Base-by-base conservation (phyloP, 2,329 filamentous ascomycete genomes). In the Harringtonia aguacate region DNA sequence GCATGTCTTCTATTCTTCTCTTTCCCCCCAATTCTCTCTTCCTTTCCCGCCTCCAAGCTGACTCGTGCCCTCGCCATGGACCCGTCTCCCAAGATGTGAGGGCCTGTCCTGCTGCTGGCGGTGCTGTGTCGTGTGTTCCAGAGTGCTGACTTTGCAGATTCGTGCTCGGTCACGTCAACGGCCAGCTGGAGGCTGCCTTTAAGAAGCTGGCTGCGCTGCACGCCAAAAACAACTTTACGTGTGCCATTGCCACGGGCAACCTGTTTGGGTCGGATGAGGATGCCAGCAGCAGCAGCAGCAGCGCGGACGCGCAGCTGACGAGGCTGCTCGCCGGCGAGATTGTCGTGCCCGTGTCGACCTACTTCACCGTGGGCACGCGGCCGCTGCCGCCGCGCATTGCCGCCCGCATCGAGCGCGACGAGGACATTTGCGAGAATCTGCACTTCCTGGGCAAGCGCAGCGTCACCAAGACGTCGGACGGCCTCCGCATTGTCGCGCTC, bases 361-460 rank as follows among this genome's bases (percentile, higher is more conserved):
- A 98, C 65, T 98, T 97, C 60, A 86, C 86, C 3, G 71, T 95
- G 48, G 88, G 86, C 52, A 79, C 70, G 31, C 72, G 72, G 38
- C 66, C 81, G n/a, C 69, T 98, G 7, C 92, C 92, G 0, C 62
- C 70, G 4, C 65, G 69, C 27, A 75, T 95, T 20, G 68, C 84
- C 18, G 76, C 84, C 56, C 75, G 86, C 57, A 73, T 75, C 30
- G 77, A 84, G 34, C 29, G 29, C 20, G 38, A 43, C 15, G 31
- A 27, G 1, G 46, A 43, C 53, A 73, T 98, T 17, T 95, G 88
- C 59, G 74, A 82, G n/a, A 97, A 98, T 58, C 75, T 98, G 12
- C 86, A 86, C 62, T 94, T 84, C 56, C 75, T 98, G 1, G 89
- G 86, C 46, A 94, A 92, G 62, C 81, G 87, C 55, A 86, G 85